Evolutionary conservation across 768 basidiomycete species (phyloP), one percentile per base, ranked within the genome.

Genomic region (Boletus eberwhitei): DNA sequence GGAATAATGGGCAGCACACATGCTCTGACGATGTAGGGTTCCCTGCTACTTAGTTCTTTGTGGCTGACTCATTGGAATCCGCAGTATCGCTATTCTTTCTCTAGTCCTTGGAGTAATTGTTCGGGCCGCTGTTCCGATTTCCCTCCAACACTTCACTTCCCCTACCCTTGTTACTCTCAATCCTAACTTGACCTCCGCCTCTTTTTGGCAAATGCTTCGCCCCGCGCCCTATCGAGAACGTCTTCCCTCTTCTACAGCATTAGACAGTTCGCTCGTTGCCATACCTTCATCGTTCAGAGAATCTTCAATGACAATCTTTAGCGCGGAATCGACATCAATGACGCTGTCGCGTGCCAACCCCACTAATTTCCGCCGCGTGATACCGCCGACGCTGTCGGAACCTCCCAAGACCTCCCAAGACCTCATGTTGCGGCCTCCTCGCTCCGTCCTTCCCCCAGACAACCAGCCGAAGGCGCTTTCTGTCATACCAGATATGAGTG

Each of bases 1-100:
- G 66, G 71, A 43, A 55, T 75, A 26, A 71, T 79, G n/a, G 75
- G 74, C 47, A 75, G 83, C 24, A 74, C 78, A 44, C 81, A 85
- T 62, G 77, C 86, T 35, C 74, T 85, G 45, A 87, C 85, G 21
- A 72, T 90, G 88, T 89, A 74, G n/a, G 84, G 39, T 50, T 50
- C 39, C 9, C 64, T 53, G 29, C 50, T 42, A 50, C 19, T 24
- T 44, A 59, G 38, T 60, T 54, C 3, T 57, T 41, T 34, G 52
- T 37, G 17, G 39, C 29, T 52, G 13, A 48, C 64, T 64, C 22
- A 65, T 49, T 29, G 26, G 24, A 48, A 40, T 56, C 29, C 43
- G n/a, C 58, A 90, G 88, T 45, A 78, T 90, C 55, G 85, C 87
- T 1, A 67, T 90, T 45, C 71, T 90, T 59, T 86, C 86, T 37